A percentile compares a stretch with the other conserved stretches of the same genome.
phyloP scores from a whole-genome alignment of 2,329 filamentous ascomycete species.

The Leptographium wingfieldii region DNA sequence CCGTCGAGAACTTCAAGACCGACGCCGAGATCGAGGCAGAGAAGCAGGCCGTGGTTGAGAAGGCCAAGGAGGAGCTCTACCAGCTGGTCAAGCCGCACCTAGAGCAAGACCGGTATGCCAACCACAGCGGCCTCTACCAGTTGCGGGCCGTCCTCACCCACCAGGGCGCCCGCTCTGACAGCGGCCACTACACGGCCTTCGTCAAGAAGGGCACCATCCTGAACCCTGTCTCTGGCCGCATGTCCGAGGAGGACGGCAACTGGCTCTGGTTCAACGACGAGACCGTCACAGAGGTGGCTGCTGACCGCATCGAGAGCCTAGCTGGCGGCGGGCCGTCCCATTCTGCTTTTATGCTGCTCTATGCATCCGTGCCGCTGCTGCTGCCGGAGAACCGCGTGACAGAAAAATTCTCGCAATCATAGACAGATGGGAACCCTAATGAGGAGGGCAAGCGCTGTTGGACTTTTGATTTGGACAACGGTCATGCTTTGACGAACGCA shows the following conservation, averaged over 20 bases:
- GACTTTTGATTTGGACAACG: not conserved
- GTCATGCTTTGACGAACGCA: no score
- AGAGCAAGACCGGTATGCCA: slow-evolving; percentile 65
- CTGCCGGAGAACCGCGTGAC: slow-evolving; percentile 27
- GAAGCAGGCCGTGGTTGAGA: slow-evolving; percentile 58
- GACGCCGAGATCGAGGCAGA: slow-evolving; percentile 88
- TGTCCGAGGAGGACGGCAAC: slow-evolving; percentile 73
- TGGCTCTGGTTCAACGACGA: slow-evolving; percentile 99
- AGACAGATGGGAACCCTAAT: not conserved
- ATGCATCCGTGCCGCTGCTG: slow-evolving; percentile 60
- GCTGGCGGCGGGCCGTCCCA: slow-evolving; percentile 82
- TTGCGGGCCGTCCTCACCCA: slow-evolving; percentile 89
- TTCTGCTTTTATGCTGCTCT: slow-evolving; percentile 69
- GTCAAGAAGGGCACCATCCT: slow-evolving; percentile 77
- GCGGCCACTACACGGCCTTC: slow-evolving; percentile 94
- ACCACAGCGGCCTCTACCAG: slow-evolving; percentile 92
- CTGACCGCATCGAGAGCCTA: slow-evolving; percentile 82
- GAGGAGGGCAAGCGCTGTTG: not conserved
- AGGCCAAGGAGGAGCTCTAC: slow-evolving; percentile 79
- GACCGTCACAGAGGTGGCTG: slow-evolving; percentile 82
- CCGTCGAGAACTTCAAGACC: slow-evolving; percentile 70
- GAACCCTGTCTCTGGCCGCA: slow-evolving; percentile 64
- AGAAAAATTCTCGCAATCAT: slow-evolving; percentile 9
- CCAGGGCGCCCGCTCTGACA: slow-evolving; percentile 92
- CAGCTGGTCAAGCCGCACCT: slow-evolving; percentile 64